Evolutionary conservation across 2,329 filamentous ascomycete species (phyloP), one percentile per base, ranked within the genome.

Genomic region (Cordyceps pruinosa): DNA sequence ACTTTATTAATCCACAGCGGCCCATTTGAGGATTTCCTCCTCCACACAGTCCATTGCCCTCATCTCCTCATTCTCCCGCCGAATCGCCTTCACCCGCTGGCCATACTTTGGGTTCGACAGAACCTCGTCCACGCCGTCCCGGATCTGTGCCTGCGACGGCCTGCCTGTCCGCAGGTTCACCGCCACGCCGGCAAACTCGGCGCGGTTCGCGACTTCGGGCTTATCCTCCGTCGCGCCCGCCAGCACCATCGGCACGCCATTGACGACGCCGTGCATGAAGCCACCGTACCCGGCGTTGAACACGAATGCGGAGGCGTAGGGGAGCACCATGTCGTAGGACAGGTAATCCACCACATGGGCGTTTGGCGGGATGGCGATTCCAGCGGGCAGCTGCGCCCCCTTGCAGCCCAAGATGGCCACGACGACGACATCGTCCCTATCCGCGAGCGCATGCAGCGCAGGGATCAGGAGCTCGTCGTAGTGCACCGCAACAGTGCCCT

Each of bases 221-320:
- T 57, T 57, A 5, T 57, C 55, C 37, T 57, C 55, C 1, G 28
- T 19, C 10, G 12, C 46, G 5, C 47, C 55, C 17, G 55, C 55
- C 19, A 57, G 15, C 19, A 57, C 55, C 34, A 45, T 45, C 17
- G 55, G 55, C 5, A 57, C 47, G 17, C 55, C 55, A 25, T 57
- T 57, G 15, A 57, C 32, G 6, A 57, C 32, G 19, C 45, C 55
- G 15, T 57, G 55, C 10, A 48, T 51, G 41, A 57, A 57, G 13
- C 45, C 55, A 8, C 77, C 75, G 56, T 77, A 81, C 4, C 77
- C 77, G 12, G 72, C 77, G 48, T 80, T 81, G 12, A 71, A 71
- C 17, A 81, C 68, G 28, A 80, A 76, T 1, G 77, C 69, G 41
- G 73, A 75, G 32, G 69, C 68, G 62, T 77, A 59, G 1, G 73